Evolutionary conservation across 495 filamentous ascomycete genomes (phyloP).

Genomic region (Endocarpon pusillum): DNA sequence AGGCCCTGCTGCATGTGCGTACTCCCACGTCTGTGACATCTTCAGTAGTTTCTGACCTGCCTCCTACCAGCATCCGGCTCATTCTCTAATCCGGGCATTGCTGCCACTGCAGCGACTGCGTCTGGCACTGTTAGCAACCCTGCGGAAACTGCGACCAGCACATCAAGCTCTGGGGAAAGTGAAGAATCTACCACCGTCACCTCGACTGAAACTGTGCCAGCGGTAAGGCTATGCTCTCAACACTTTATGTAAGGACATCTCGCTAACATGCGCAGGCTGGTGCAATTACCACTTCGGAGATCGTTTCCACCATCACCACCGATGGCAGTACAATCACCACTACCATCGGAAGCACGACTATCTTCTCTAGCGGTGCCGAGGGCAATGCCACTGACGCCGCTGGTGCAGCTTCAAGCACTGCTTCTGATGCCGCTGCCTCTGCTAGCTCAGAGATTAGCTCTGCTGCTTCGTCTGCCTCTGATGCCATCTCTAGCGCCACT

Average conservation of each 20-base stretch:
- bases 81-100: neutral
- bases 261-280: neutral
- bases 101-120: neutral
- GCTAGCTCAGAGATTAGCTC: slow-evolving; percentile 5
- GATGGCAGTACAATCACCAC: slow-evolving; percentile 14
- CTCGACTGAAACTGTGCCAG: no score
- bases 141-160: neutral
- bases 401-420: slow-evolving; percentile 7
- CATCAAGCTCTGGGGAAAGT: neutral
- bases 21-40: no score
- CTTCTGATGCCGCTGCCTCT: slow-evolving; percentile 8
- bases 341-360: slow-evolving; percentile 12
- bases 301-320: slow-evolving; percentile 7
- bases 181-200: no score
- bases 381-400: slow-evolving; percentile 6
- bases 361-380: slow-evolving; percentile 6
- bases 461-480: slow-evolving; percentile 5
- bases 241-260: neutral
- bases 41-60: no score
- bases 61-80: neutral
- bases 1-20: no score
- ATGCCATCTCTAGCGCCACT: slow-evolving; percentile 2
- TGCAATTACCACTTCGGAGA: slow-evolving; percentile 6
- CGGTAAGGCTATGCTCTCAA: neutral
- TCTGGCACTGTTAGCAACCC: slow-evolving; percentile 1